Conservation (phyloP, 208 protist species). For the Trichomonas gallinae region DNA sequence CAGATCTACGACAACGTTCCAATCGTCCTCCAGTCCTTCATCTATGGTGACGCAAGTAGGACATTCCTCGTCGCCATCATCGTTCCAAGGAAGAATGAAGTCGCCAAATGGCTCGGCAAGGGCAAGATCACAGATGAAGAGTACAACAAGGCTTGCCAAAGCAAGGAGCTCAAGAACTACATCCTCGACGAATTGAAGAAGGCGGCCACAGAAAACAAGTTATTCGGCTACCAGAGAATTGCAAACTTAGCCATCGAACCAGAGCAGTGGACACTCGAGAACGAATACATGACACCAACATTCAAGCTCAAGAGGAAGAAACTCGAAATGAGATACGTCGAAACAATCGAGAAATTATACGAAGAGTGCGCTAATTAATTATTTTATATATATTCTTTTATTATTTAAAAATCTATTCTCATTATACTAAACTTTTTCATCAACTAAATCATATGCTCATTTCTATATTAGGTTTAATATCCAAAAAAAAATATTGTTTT, state of each 20-base stretch:
- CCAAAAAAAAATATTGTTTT: too few relatives aligned
- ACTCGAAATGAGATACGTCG: neutral
- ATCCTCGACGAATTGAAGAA: neutral
- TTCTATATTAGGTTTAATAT: too few relatives aligned
- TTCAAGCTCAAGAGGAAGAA: slow-evolving; percentile 3
- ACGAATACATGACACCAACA: neutral
- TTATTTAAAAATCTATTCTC: too few relatives aligned
- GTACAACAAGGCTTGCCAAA: neutral
- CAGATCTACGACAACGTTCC: neutral
- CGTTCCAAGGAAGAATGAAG: slow-evolving; percentile 34
- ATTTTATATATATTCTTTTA: too few relatives aligned
- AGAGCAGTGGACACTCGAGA: neutral
- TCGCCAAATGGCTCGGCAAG: neutral
- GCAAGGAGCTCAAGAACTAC: neutral
- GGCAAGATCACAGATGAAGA: neutral
- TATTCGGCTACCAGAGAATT: neutral
- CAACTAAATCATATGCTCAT: too few relatives aligned
- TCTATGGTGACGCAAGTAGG: slow-evolving; percentile 38
- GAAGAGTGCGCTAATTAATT: neutral
- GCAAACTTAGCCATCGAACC: neutral
- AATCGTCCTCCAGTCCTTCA: slow-evolving; percentile 21
- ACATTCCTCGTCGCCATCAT: slow-evolving; percentile 48
- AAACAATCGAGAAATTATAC: neutral
- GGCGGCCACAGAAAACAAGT: neutral
- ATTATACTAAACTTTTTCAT: too few relatives aligned